phyloP scores from a whole-genome alignment of 345 rosid genomes.

The Bretschneidera sinensis region DNA sequence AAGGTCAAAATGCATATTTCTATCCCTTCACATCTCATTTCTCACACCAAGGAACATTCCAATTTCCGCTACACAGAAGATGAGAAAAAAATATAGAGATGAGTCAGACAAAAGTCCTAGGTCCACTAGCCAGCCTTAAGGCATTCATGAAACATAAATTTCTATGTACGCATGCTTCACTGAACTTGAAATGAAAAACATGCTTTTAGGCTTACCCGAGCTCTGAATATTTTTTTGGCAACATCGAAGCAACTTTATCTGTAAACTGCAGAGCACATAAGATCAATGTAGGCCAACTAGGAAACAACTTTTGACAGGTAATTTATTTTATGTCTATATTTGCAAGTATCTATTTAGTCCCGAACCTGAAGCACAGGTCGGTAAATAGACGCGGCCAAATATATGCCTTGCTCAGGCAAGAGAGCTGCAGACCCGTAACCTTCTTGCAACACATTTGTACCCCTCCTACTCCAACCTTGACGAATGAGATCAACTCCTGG shows the following conservation, averaged over 20 bases:
- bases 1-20: background rate
- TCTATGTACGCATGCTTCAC: constrained; percentile 1
- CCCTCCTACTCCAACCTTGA: constrained; percentile 92
- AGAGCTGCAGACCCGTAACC: constrained; percentile 97
- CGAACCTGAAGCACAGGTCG: constrained; percentile 95
- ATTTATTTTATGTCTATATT: background rate
- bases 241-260: constrained; percentile 77
- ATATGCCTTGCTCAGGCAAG: constrained; percentile 98
- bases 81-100: background rate
- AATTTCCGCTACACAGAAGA: constrained; percentile 5
- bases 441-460: constrained; percentile 76
- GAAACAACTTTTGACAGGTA: constrained; percentile 12
- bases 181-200: constrained; percentile 9
- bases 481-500: constrained; percentile 72
- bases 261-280: constrained; percentile 73
- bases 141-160: constrained; percentile 2
- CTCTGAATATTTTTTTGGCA: constrained; percentile 80
- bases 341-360: constrained; percentile 1
- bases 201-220: constrained; percentile 63
- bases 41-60: constrained; percentile 2
- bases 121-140: constrained; percentile 4
- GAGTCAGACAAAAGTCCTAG: no score
- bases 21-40: background rate
- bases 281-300: constrained; percentile 15
- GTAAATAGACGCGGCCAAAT: constrained; percentile 90